Evolutionary conservation across 179 eudicot species (phyloP).

Genomic region (Silene vulgaris): DNA sequence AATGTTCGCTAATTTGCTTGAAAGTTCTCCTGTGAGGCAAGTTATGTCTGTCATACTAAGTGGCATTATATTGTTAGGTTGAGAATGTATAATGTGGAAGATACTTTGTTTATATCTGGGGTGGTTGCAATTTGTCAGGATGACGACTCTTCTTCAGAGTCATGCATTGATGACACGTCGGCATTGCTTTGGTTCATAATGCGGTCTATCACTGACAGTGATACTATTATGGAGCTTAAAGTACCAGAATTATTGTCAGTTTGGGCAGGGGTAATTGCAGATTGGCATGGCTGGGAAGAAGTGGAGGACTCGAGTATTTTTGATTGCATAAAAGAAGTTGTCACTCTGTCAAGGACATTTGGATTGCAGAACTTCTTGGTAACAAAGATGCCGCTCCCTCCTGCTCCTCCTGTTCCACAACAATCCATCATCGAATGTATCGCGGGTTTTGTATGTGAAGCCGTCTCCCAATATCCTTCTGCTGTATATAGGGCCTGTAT

Average conservation of each 20-base stretch:
- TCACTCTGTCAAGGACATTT: conserved; percentile 40
- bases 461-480: conserved; percentile 59
- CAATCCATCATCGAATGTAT: conserved; percentile 54
- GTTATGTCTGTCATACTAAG: not conserved
- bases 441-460: conserved; percentile 49
- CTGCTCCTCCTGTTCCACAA: conserved; percentile 52
- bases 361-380: conserved; percentile 40
- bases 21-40: not conserved
- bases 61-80: not conserved
- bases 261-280: conserved; percentile 61
- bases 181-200: conserved; percentile 55
- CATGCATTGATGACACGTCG: conserved; percentile 64
- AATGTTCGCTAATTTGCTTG: not conserved
- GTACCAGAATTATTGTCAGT: conserved; percentile 49
- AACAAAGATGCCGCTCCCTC: conserved; percentile 40
- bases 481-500: conserved; percentile 63
- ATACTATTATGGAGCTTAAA: conserved; percentile 37
- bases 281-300: conserved; percentile 79
- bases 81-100: not conserved
- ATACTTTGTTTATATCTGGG: conserved; percentile 2
- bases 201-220: conserved; percentile 34
- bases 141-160: conserved; percentile 40
- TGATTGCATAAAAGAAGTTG: conserved; percentile 59
- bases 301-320: conserved; percentile 59
- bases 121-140: conserved; percentile 42